Evolutionary conservation across 2,329 filamentous ascomycete genomes (phyloP).

Genomic region (Trichoderma breve): DNA sequence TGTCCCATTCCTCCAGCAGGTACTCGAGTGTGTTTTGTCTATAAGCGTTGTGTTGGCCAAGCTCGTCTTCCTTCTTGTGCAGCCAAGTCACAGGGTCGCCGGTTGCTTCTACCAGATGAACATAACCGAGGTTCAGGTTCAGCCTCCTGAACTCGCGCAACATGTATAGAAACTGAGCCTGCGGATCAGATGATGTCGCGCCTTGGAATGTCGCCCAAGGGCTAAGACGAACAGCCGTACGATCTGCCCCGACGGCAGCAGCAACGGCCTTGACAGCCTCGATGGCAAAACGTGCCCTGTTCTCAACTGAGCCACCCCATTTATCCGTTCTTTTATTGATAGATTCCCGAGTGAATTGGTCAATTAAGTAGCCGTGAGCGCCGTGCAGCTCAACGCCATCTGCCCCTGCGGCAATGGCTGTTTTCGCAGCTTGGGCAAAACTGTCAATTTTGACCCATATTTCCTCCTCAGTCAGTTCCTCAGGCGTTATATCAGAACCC

Average conservation of each 20-base stretch:
- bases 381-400: neutral
- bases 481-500: neutral
- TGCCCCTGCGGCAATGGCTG: neutral
- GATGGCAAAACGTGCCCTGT: neutral
- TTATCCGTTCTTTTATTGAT: neutral
- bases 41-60: neutral
- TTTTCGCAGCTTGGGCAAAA: neutral
- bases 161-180: neutral
- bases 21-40: neutral
- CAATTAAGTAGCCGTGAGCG: neutral
- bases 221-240: neutral
- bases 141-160: neutral
- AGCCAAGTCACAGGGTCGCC: slow-evolving; percentile 1
- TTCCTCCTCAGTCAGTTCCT: neutral
- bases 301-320: neutral
- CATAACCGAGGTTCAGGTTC: neutral
- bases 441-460: neutral
- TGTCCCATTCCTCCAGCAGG: neutral
- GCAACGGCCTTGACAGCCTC: neutral
- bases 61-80: neutral
- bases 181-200: neutral
- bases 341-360: neutral
- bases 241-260: neutral
- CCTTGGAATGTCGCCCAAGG: neutral
- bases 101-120: slow-evolving; percentile 8